Percentiles rank a stretch among this genome's conserved stretches.
Conservation (phyloP, 2,329 filamentous ascomycete genomes). For the Clonostachys rhizophaga region DNA sequence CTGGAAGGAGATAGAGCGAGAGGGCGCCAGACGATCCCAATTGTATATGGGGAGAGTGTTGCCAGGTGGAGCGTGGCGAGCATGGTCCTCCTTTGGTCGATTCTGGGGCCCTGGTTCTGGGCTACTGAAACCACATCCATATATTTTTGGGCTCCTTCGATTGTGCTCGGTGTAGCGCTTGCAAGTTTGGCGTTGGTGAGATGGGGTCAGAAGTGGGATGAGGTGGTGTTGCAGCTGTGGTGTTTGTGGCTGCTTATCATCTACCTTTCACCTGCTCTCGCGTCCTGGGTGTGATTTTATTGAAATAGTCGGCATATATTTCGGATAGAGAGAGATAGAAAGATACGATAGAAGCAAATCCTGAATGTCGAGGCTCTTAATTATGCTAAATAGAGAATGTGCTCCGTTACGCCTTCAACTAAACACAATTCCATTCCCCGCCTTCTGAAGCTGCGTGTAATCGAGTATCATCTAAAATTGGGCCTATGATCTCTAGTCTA, state of each 20-base stretch:
- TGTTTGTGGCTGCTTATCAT: constrained; percentile 12
- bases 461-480: no score
- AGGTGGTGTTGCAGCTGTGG: constrained; percentile 15
- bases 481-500: no score
- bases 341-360: no score
- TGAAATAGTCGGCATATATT: no score
- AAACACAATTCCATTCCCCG: no score
- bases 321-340: no score
- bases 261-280: constrained; percentile 8
- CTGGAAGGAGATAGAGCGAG: constrained; percentile 16
- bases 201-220: constrained; percentile 9
- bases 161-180: constrained; percentile 5
- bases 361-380: no score
- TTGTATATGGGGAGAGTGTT: constrained; percentile 14
- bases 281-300: no score
- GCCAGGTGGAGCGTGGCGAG: constrained; percentile 7
- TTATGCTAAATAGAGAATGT: no score
- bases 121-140: background rate
- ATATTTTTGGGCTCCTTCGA: constrained; percentile 1
- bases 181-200: constrained; percentile 5
- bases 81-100: constrained; percentile 10
- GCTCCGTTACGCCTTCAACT: no score
- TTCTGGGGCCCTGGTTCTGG: constrained; percentile 6
- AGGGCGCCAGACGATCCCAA: constrained; percentile 14
- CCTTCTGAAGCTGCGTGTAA: no score